These are phyloP conservation scores for Arabidopsis hybrid DNA, from an alignment of 441 rosid species.

Conservation along the genomic window DNA sequence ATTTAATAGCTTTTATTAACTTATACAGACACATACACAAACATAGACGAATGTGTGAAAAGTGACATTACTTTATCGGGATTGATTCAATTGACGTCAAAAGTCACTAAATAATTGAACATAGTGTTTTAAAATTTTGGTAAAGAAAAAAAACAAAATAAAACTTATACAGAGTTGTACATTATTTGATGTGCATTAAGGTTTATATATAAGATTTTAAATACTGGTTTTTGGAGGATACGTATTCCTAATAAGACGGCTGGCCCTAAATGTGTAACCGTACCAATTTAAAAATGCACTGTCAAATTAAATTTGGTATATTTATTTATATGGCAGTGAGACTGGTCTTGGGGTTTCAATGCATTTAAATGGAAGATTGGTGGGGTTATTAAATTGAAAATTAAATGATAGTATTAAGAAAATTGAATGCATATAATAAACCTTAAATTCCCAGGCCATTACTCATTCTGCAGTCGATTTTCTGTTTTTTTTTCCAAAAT, in stretches of 20 bases:
- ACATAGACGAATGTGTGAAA: constrained; percentile 4
- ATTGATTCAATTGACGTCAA: constrained; percentile 24
- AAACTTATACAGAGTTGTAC: not conserved
- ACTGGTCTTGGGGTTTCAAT: constrained; percentile 44
- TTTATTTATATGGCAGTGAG: constrained; percentile 41
- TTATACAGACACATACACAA: constrained; percentile 15
- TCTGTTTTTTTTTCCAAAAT: not conserved
- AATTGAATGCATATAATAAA: constrained; percentile 24
- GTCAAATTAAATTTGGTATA: constrained; percentile 31
- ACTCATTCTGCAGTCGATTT: constrained; percentile 19
- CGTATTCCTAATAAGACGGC: constrained; percentile 42
- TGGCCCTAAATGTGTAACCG: constrained; percentile 36
- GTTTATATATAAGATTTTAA: not conserved
- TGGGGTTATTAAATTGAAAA: constrained; percentile 31
- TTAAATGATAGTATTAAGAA: constrained; percentile 21
- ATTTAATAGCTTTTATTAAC: constrained; percentile 34
- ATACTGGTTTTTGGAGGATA: not conserved
- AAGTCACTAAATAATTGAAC: not conserved
- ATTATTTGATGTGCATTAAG: constrained; percentile 11
- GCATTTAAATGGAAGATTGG: constrained; percentile 41
- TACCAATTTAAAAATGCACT: constrained; percentile 23
- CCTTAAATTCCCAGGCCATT: constrained; percentile 42
- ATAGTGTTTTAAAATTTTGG: too few species aligned
- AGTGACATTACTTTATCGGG: constrained; percentile 38
- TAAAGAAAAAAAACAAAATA: too few species aligned